These are phyloP conservation scores for Pachysandra terminalis DNA, from an alignment of 164 flowering plant species.

Conservation along the genomic window DNA sequence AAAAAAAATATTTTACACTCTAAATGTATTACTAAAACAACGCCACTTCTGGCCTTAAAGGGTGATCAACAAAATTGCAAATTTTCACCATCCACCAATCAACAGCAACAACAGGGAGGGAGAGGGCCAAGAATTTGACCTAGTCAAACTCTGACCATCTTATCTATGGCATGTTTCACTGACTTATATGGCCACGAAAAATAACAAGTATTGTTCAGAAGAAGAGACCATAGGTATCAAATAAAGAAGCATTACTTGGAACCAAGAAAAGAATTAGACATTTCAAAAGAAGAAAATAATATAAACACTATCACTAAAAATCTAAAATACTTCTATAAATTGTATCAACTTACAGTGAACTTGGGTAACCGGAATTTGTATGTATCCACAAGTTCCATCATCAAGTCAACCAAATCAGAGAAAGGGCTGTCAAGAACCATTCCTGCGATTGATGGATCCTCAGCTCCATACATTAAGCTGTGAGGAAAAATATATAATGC, in stretches of 20 bases:
- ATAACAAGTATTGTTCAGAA: not conserved
- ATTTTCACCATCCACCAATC: not conserved
- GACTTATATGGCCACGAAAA: not conserved
- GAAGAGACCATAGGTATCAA: not conserved
- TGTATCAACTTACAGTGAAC: constrained; percentile 66
- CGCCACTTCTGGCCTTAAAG: too few species aligned
- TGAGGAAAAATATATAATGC: constrained; percentile 4
- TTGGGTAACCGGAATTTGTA: constrained; percentile 85
- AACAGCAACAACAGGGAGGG: not conserved
- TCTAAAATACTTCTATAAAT: not conserved
- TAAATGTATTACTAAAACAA: too few species aligned
- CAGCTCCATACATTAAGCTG: constrained; percentile 98
- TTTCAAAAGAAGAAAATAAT: too few species aligned
- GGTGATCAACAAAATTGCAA: not conserved
- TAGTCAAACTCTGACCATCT: too few species aligned
- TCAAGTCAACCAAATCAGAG: constrained; percentile 88
- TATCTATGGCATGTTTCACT: too few species aligned
- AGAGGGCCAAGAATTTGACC: not conserved
- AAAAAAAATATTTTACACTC: too few species aligned
- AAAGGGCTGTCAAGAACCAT: constrained; percentile 99
- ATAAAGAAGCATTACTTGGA: not conserved
- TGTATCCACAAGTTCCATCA: constrained; percentile 98
- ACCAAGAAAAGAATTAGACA: not conserved
- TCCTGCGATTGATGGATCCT: constrained; percentile 98
- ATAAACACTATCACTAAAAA: not conserved